Conservation (phyloP, 2,329 filamentous ascomycete species). For the Alternaria alternata region DNA sequence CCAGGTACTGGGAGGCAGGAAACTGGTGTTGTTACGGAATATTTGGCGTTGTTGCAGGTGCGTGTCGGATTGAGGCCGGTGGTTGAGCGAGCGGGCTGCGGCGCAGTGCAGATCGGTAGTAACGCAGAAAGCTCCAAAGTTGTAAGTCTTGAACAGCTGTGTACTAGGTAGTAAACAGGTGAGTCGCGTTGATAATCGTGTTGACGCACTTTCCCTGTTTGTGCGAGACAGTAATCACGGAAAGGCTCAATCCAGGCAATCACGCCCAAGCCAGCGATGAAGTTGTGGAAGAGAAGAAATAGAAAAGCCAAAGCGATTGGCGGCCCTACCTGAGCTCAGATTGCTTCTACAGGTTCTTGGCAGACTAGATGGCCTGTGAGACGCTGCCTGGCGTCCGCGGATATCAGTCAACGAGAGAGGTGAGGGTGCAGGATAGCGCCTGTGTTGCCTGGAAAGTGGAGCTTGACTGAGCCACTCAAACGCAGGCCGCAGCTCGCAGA, state of each 20-base stretch:
- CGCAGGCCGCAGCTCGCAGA: conserved; percentile 11
- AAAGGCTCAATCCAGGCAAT: not conserved
- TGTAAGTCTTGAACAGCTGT: not conserved
- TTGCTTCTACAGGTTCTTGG: conserved; percentile 18
- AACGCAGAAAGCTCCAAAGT: not conserved
- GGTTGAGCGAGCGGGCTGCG: conserved; percentile 8
- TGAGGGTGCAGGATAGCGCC: conserved; percentile 16
- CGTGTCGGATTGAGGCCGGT: conserved; percentile 1
- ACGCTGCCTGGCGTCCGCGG: conserved; percentile 20
- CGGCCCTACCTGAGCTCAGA: conserved; percentile 6
- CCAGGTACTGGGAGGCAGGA: rapidly evolving
- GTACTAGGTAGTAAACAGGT: not conserved
- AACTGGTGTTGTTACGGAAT: not conserved
- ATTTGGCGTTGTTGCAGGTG: not conserved
- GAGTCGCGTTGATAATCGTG: not conserved
- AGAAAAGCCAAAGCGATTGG: conserved; percentile 1
- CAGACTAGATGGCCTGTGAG: conserved; percentile 14
- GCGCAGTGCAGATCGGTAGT: conserved; percentile 7
- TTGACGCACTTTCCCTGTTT: conserved; percentile 14
- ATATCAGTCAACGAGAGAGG: conserved; percentile 10
- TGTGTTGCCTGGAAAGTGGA: conserved; percentile 31
- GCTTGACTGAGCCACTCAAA: conserved; percentile 15
- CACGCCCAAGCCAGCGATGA: conserved; percentile 5
- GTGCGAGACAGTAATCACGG: conserved; percentile 9
- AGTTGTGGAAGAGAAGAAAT: conserved; percentile 8